Percentiles rank a stretch among this genome's conserved stretches.
Evolutionary conservation across 1,284 basidiomycete species (phyloP).

Genomic region (Marasmius fiardii): DNA sequence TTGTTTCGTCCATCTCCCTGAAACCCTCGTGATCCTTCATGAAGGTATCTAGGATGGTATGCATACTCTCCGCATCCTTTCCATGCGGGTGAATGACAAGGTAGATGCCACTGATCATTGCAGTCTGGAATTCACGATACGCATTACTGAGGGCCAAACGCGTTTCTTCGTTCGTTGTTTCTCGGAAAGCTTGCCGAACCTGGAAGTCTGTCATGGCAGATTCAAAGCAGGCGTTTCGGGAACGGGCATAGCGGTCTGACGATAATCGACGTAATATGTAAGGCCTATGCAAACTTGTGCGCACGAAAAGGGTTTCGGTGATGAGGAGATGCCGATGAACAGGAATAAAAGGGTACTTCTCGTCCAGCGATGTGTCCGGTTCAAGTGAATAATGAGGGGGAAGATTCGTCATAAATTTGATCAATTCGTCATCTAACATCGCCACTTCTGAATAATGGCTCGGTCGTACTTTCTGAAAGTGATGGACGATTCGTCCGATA

Average conservation of each 20-base stretch:
- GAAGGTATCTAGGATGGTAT: constrained; percentile 74
- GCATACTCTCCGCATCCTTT: constrained; percentile 64
- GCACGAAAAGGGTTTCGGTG: constrained; percentile 77
- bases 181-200: constrained; percentile 64
- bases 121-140: constrained; percentile 81
- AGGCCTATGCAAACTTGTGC: constrained; percentile 75
- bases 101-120: constrained; percentile 85
- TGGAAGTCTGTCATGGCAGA: constrained; percentile 75
- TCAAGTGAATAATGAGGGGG: constrained; percentile 78
- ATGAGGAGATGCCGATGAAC: constrained; percentile 77
- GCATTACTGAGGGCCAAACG: constrained; percentile 71
- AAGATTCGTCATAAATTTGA: constrained; percentile 72
- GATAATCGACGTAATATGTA: constrained; percentile 71
- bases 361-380: constrained; percentile 79
- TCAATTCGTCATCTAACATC: constrained; percentile 80
- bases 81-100: constrained; percentile 75
- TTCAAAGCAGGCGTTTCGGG: constrained; percentile 75
- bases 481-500: constrained; percentile 91
- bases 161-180: constrained; percentile 55
- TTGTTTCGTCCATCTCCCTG: constrained; percentile 76
- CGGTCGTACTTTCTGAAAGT: constrained; percentile 88
- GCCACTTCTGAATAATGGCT: constrained; percentile 87
- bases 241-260: constrained; percentile 74
- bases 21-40: constrained; percentile 68
- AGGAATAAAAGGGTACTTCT: constrained; percentile 58